Evolutionary conservation across 139 green algal genomes (phyloP).

Genomic region (Ettlia oleoabundans): DNA sequence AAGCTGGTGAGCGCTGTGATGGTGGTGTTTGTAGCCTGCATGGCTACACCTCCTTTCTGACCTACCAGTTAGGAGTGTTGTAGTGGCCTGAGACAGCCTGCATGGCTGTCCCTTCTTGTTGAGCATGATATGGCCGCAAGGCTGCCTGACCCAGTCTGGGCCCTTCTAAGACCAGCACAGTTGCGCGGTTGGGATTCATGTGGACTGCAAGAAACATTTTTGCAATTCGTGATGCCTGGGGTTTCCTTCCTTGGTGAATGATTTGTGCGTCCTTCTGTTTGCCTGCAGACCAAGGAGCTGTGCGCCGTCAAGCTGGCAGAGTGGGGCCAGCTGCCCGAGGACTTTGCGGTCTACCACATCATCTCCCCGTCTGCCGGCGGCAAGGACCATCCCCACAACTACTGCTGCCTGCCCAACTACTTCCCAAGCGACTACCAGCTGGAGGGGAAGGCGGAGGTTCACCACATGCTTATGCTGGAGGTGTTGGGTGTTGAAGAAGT

Average conservation of each 20-base stretch:
- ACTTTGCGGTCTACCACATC: neutral
- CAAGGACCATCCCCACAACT: neutral
- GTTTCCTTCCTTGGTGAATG: neutral
- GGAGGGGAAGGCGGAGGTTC: neutral
- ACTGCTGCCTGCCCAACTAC: neutral
- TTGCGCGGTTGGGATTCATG: no score
- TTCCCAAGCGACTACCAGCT: neutral
- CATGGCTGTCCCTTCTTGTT: no score
- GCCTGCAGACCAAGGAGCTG: neutral
- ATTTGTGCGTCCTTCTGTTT: neutral
- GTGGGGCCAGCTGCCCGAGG: neutral
- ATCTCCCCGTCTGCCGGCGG: neutral
- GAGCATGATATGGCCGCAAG: no score
- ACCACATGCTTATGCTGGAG: neutral
- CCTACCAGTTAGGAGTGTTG: no score
- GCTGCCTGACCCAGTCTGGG: no score
- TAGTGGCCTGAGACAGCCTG: no score
- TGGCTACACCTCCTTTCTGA: no score
- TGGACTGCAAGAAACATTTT: neutral
- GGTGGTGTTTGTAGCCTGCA: no score
- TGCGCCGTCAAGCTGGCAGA: neutral
- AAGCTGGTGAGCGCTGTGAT: no score
- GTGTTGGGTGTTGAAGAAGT: no score
- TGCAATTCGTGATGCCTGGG: neutral
- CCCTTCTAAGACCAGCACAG: no score